phyloP scores from a whole-genome alignment of 768 basidiomycete species.

The Psilocybe azurescens region DNA sequence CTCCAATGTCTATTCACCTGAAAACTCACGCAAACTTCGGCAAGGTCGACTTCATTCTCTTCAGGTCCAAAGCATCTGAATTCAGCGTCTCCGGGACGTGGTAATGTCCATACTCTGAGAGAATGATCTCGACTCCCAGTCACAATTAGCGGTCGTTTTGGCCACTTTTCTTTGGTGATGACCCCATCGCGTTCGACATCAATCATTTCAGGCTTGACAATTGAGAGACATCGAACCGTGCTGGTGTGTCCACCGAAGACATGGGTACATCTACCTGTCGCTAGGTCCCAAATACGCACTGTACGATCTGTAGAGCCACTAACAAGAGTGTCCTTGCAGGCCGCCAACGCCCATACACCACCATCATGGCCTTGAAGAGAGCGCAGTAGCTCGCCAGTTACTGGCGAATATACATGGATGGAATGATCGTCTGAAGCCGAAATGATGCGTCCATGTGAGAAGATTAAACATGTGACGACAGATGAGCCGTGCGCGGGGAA shows the following conservation, averaged over 20 bases:
- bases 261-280: constrained; percentile 83
- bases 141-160: constrained; percentile 71
- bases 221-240: constrained; percentile 94
- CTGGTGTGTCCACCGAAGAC: constrained; percentile 96
- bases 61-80: constrained; percentile 72
- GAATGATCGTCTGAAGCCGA: constrained; percentile 97
- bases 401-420: constrained; percentile 93
- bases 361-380: constrained; percentile 91
- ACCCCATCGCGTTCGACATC: constrained; percentile 73
- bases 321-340: constrained; percentile 85
- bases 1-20: neutral
- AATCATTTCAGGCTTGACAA: constrained; percentile 91
- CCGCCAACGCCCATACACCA: constrained; percentile 96
- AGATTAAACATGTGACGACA: constrained; percentile 95
- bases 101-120: constrained; percentile 62
- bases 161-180: constrained; percentile 71
- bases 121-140: constrained; percentile 78
- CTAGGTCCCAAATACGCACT: constrained; percentile 89
- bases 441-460: constrained; percentile 94
- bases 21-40: constrained; percentile 42
- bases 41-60: constrained; percentile 62
- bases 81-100: constrained; percentile 72
- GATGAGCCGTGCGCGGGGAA: constrained; percentile 89
- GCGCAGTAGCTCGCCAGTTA: constrained; percentile 74
- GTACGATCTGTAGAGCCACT: constrained; percentile 95